Evolutionary conservation across 2,329 filamentous ascomycete species (phyloP).

Genomic region (Ophiostoma ips): DNA sequence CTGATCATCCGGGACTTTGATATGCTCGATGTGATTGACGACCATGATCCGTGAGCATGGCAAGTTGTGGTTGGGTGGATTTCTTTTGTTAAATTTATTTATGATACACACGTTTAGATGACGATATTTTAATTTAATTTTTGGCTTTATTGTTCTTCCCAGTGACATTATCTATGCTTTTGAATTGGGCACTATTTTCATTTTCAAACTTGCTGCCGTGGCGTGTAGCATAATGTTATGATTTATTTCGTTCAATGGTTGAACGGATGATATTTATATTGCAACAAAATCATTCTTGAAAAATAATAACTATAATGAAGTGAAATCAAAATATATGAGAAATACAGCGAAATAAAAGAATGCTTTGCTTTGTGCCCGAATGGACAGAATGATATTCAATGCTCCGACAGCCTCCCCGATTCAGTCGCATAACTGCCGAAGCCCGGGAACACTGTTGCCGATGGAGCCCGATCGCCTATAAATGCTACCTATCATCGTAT

Average conservation of each 20-base stretch:
- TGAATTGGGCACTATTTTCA: not conserved
- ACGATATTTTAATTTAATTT: too few species aligned
- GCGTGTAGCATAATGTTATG: too few species aligned
- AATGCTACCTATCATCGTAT: not conserved
- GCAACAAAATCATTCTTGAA: too few species aligned
- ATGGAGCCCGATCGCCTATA: not conserved
- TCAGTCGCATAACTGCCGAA: not conserved
- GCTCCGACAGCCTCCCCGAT: not conserved
- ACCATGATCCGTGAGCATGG: constrained; percentile 16
- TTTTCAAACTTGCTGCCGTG: too few species aligned
- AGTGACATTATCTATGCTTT: not conserved
- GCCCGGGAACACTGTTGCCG: not conserved
- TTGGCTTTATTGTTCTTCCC: not conserved
- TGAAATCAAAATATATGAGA: too few species aligned
- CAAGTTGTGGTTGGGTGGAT: not conserved
- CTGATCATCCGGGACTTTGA: constrained; percentile 25
- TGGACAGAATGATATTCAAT: not conserved
- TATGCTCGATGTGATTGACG: constrained; percentile 21
- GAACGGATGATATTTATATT: too few species aligned
- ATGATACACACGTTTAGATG: too few species aligned
- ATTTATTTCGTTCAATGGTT: too few species aligned
- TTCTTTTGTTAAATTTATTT: not conserved
- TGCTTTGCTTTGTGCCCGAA: too few species aligned
- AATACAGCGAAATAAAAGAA: too few species aligned
- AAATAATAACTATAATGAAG: too few species aligned